phyloP scores from a whole-genome alignment of 2,329 filamentous ascomycete species.

The Dactylellina leptospora region DNA sequence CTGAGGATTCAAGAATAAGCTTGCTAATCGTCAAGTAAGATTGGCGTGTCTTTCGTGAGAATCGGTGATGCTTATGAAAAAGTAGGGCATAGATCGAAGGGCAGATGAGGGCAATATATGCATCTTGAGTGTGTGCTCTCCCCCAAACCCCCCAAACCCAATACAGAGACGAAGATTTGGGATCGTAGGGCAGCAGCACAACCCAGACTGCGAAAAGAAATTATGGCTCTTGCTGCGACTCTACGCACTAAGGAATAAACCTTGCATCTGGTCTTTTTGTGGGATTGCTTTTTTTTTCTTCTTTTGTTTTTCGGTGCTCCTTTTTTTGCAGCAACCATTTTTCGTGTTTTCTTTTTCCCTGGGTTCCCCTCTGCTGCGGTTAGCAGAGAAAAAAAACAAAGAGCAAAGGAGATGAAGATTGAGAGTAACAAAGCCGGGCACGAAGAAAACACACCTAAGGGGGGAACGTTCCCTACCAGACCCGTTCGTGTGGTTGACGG shows the following conservation, averaged over 20 bases:
- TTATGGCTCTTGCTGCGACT: constrained; percentile 34
- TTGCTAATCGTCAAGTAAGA: constrained; percentile 48
- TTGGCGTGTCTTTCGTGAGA: constrained; percentile 53
- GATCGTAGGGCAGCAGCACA: constrained; percentile 39
- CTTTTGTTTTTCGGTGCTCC: constrained; percentile 16
- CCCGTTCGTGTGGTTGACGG: constrained; percentile 46
- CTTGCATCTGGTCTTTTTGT: constrained; percentile 29
- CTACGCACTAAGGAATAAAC: constrained; percentile 33
- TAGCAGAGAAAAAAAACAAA: constrained; percentile 15
- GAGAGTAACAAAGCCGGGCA: constrained; percentile 32
- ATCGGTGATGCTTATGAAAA: constrained; percentile 53
- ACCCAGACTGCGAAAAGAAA: constrained; percentile 36
- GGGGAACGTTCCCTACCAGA: constrained; percentile 32
- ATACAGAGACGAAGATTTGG: constrained; percentile 47
- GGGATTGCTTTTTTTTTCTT: constrained; percentile 7
- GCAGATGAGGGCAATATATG: constrained; percentile 52
- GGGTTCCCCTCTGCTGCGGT: constrained; percentile 26
- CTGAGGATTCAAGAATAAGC: constrained; percentile 38
- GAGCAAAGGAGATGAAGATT: background rate
- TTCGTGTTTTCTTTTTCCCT: constrained; percentile 6
- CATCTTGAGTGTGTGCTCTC: constrained; percentile 42
- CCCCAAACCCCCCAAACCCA: constrained; percentile 42
- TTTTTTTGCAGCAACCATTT: constrained; percentile 2
- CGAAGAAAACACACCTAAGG: background rate
- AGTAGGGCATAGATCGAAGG: constrained; percentile 46